Base-by-base conservation (phyloP, 1,284 basidiomycete genomes). In the Ceratobasidium sp. region DNA sequence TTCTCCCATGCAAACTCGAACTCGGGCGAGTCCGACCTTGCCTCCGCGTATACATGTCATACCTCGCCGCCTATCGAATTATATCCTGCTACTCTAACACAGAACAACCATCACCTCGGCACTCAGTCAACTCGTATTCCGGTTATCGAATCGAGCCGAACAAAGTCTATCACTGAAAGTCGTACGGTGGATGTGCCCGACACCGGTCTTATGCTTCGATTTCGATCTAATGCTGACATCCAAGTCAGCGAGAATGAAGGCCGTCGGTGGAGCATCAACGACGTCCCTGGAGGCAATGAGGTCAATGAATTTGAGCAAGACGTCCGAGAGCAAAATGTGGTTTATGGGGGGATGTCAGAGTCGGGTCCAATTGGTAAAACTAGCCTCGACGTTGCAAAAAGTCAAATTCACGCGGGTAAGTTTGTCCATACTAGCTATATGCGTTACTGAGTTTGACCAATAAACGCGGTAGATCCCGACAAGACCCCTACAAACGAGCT, bases 401-500 rank as follows among this genome's bases (percentile, higher is more conserved):
- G 52, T 69, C 44, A 69, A 69, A 69, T 56, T 20, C 48, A 15
- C 12, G 26, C 48, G 6, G 67, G 67, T 69, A n/a, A 15, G 67
- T 56, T 33, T 57, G 48, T 57, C n/a, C 1, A 42, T 26, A 23
- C n/a, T 23, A n/a, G 26, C 33, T 38, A 28, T 69, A 15, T n/a
- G 1, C 40, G 10, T 1, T 38, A 56, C 48, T 54, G 40, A 69
- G 3, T 7, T 56, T 69, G n/a, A 23, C 20, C 40, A 38, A 64
- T n/a, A 64, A 52, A 15, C 44, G 54, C 50, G 7, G 26, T 42
- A 57, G 52, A 56, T 42, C 33, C 28, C 9, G 48, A 56, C 48
- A 56, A 28, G 38, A 40, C 67, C 9, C 67, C 67, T n/a, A 57
- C 67, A 42, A 56, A n/a, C 67, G 67, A 57, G 28, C 67, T 50